phyloP scores from a whole-genome alignment of 2,329 filamentous ascomycete species.

The Colletotrichum paranaense region DNA sequence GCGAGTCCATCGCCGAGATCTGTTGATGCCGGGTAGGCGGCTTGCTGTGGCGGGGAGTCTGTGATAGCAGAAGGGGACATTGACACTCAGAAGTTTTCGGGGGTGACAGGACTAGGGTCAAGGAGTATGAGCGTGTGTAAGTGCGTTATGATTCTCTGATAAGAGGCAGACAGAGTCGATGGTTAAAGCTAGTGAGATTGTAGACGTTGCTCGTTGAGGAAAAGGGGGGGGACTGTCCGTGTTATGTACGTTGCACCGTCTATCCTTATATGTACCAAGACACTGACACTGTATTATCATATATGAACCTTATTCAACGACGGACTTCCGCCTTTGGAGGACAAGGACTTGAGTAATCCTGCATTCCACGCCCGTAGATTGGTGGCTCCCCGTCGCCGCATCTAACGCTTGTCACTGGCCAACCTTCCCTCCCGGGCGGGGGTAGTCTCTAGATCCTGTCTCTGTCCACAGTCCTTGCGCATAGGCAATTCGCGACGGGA shows the following conservation, averaged over 20 bases:
- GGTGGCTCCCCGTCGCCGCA: conserved; percentile 3
- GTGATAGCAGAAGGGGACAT: conserved; percentile 72
- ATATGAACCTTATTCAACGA: conserved; percentile 15
- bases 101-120: not conserved
- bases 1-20: conserved; percentile 60
- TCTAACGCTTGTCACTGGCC: conserved; percentile 22
- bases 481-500: not conserved
- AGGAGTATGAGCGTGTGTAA: not conserved
- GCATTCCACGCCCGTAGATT: conserved; percentile 10
- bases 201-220: not conserved
- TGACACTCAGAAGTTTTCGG: conserved; percentile 39
- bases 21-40: conserved; percentile 52
- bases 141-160: not conserved
- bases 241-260: not conserved
- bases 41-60: conserved; percentile 58
- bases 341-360: not conserved
- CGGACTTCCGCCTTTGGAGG: conserved; percentile 17
- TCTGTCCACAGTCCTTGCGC: not conserved
- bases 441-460: conserved; percentile 6
- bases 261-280: conserved; percentile 7
- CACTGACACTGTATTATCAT: not conserved
- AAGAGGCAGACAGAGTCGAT: not conserved
- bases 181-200: not conserved
- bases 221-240: not conserved
- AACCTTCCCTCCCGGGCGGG: not conserved